Evolutionary conservation across 2,329 filamentous ascomycete genomes (phyloP), one percentile per base, ranked within the genome.

Genomic region (Sporothrix brasiliensis): DNA sequence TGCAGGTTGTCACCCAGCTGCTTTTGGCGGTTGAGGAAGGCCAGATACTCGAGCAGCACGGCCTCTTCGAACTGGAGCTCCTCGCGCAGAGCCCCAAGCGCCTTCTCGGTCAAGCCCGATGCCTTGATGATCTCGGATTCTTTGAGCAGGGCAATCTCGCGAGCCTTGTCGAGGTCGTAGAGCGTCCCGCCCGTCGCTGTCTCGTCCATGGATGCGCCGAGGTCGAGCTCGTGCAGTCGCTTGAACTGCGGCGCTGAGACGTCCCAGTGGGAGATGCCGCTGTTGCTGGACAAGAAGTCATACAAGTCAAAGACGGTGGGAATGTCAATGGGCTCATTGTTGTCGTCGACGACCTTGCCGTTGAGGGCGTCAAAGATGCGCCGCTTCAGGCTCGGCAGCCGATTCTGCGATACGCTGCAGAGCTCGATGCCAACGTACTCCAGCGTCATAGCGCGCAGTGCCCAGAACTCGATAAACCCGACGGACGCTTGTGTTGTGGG

Each of bases 221-320:
- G 80, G 74, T 94, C 88, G 30, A 96, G 78, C 54, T 89, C 88
- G 21, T 82, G 81, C 72, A 94, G 90, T 72, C 87, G 87, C 53
- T 83, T 80, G 24, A 91, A 81, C 5, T 83, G 78, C 2, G 89
- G 88, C 2, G 86, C 79, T 2, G 85, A 77, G 4, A 82, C 78
- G 30, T 82, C 79, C 82, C 86, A 88, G n/a, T 82, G 77, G 4
- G 79, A 81, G 53, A 85, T 83, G n/a, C 83, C 77, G 19, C 79
- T 82, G 60, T 84, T 84, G 24, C 83, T 78, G 2, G 85, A 79
- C 72, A 95, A 86, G 76, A 98, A 98, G 80, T 99, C 95, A 76
- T 97, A 95, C 27, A 98, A 85, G 74, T 97, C 93, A 76, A 98
- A 97, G 7, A 98, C 86, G 3, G 91, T 93, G 0, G 90, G 86